Evolutionary conservation across 345 rosid species (phyloP).

Genomic region (Diplotaxis tenuifolia): DNA sequence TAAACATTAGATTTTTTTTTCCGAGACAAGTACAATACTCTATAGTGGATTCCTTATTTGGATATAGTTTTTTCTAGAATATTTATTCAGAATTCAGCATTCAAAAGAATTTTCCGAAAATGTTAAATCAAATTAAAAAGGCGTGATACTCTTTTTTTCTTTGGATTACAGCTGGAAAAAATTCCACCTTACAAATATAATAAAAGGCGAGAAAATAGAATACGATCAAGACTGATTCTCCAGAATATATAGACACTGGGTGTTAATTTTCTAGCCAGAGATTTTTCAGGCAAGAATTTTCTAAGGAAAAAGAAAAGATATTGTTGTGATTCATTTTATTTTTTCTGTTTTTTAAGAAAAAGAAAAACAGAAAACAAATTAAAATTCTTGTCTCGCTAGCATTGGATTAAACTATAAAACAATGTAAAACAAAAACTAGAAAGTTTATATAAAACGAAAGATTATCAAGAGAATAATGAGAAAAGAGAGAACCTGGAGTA

Average conservation of each 20-base stretch:
- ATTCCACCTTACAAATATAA: constrained; percentile 11
- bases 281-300: constrained; percentile 36
- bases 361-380: background rate
- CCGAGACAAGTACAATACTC: background rate
- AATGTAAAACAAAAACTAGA: background rate
- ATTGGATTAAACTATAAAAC: background rate
- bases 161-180: constrained; percentile 34
- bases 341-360: background rate
- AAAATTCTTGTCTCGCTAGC: background rate
- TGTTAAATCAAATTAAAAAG: background rate
- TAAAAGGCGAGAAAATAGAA: constrained; percentile 26
- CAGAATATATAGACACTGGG: constrained; percentile 23
- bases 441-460: background rate
- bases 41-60: constrained; percentile 32
- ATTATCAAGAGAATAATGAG: background rate
- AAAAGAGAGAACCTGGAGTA: constrained; percentile 23
- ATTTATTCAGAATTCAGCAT: background rate
- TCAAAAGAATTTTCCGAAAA: constrained; percentile 13
- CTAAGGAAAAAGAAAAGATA: background rate
- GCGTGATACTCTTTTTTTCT: constrained; percentile 18
- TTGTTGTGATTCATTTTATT: background rate
- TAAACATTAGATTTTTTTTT: background rate
- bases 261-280: constrained; percentile 33
- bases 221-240: constrained; percentile 19
- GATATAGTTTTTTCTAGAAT: background rate